Conservation (phyloP, 2,329 filamentous ascomycete genomes). For the Paecilomyces dactylethromorphus region DNA sequence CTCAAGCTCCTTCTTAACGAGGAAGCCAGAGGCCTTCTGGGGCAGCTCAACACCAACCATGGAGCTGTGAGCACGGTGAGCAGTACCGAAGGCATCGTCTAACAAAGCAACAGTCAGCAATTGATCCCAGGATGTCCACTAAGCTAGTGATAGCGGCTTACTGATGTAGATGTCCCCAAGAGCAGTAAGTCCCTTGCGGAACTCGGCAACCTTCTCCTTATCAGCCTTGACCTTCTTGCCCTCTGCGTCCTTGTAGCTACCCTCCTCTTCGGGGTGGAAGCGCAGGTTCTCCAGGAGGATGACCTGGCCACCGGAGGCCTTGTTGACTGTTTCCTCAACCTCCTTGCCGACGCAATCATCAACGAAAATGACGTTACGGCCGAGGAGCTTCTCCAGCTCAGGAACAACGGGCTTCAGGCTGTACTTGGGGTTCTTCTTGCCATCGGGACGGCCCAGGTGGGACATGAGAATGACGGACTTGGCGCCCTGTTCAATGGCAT, state of each 20-base stretch:
- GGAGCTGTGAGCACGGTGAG: slow-evolving; percentile 96
- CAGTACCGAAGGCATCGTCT: slow-evolving; percentile 98
- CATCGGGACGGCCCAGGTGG: slow-evolving; percentile 92
- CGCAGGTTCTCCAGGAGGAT: slow-evolving; percentile 95
- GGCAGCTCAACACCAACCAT: slow-evolving; percentile 97
- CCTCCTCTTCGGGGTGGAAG: slow-evolving; percentile 98
- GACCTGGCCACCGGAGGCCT: slow-evolving; percentile 72
- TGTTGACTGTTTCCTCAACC: slow-evolving; percentile 83
- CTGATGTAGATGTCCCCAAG: slow-evolving; percentile 96
- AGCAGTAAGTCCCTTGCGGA: slow-evolving; percentile 90
- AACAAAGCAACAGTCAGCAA: slow-evolving; percentile 13
- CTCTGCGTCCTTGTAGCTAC: slow-evolving; percentile 84
- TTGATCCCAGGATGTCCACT: not conserved
- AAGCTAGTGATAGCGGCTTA: slow-evolving; percentile 41
- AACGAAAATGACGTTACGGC: slow-evolving; percentile 78
- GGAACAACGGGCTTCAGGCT: slow-evolving; percentile 85
- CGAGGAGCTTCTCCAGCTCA: slow-evolving; percentile 84
- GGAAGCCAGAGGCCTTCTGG: slow-evolving; percentile 94
- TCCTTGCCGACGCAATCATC: slow-evolving; percentile 85
- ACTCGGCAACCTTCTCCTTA: slow-evolving; percentile 83
- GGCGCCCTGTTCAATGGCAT: slow-evolving; percentile 82
- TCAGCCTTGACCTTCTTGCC: slow-evolving; percentile 99
- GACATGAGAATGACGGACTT: slow-evolving; percentile 97
- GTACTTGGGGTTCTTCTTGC: slow-evolving; percentile 85
- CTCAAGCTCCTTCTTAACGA: slow-evolving; percentile 99